Evolutionary conservation across 148 eudicot species (phyloP).

Genomic region (Beta vulgaris): DNA sequence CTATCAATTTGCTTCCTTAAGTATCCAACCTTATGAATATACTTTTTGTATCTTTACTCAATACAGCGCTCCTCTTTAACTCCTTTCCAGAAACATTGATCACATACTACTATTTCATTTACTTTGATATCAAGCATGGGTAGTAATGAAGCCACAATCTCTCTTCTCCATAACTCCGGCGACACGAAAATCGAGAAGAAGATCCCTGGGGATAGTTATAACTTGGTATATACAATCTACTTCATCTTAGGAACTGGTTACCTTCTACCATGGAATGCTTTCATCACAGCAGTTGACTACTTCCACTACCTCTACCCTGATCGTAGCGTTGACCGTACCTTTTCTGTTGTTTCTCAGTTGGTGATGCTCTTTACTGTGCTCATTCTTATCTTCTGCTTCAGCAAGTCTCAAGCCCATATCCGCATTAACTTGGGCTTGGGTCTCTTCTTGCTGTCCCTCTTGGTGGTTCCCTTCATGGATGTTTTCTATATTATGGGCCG

Average conservation of each 20-base stretch:
- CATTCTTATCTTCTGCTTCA: conserved; percentile 33
- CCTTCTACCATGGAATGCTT: conserved; percentile 70
- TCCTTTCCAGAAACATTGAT: neutral
- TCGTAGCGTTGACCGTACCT: conserved; percentile 57
- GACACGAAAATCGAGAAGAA: conserved; percentile 1
- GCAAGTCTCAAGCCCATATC: conserved; percentile 22
- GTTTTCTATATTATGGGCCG: conserved; percentile 46
- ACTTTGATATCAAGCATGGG: neutral
- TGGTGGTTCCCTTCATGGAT: conserved; percentile 63
- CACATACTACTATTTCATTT: neutral
- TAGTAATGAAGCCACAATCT: neutral
- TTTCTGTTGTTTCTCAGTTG: conserved; percentile 54
- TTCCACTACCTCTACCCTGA: conserved; percentile 71
- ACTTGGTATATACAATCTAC: conserved; percentile 66
- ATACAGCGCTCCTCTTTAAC: neutral
- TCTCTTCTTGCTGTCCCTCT: conserved; percentile 48
- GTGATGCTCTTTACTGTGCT: conserved; percentile 42
- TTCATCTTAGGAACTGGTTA: conserved; percentile 63
- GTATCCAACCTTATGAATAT: no score
- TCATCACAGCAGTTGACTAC: conserved; percentile 80
- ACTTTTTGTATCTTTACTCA: no score
- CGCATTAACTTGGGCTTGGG: conserved; percentile 65
- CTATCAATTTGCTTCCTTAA: no score
- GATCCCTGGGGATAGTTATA: conserved; percentile 49
- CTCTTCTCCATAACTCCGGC: neutral